phyloP scores from a whole-genome alignment of 768 basidiomycete species.

The Tricholoma sp. region DNA sequence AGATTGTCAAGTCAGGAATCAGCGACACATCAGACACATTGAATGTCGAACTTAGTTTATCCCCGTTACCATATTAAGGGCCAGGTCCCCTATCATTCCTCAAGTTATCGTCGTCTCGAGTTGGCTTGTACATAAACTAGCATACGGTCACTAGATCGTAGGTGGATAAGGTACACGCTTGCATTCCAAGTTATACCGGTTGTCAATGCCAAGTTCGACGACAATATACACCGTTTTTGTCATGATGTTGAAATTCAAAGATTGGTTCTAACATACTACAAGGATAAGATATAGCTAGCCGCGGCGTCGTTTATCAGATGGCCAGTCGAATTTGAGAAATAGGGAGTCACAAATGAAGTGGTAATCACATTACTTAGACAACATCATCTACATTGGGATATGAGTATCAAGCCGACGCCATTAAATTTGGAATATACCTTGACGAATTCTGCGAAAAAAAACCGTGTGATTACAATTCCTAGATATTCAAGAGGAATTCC shows the following conservation, averaged over 20 bases:
- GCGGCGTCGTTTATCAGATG: constrained; percentile 2
- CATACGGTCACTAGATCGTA: too few relatives aligned
- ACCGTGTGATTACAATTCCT: constrained; percentile 3
- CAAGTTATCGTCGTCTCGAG: too few relatives aligned
- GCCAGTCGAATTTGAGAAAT: not conserved
- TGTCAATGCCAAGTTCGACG: not conserved
- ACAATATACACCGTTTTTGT: not conserved
- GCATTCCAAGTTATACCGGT: not conserved
- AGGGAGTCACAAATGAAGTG: not conserved
- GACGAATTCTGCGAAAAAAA: constrained; percentile 57
- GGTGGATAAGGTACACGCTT: too few relatives aligned
- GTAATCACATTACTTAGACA: constrained; percentile 47
- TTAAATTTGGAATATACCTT: constrained; percentile 37
- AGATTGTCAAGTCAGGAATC: not conserved
- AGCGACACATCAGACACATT: not conserved
- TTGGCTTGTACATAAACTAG: too few relatives aligned
- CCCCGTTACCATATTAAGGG: too few relatives aligned
- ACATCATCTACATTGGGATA: constrained; percentile 57
- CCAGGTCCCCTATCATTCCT: too few relatives aligned
- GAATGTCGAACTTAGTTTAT: too few relatives aligned
- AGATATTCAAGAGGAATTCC: constrained; percentile 13
- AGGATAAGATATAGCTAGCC: constrained; percentile 13
- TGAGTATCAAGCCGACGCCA: constrained; percentile 1
- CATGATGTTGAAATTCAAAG: not conserved
- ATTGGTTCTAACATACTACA: constrained; percentile 14